phyloP scores from a whole-genome alignment of 2,329 filamentous ascomycete genomes.

The Lachnellula suecica region DNA sequence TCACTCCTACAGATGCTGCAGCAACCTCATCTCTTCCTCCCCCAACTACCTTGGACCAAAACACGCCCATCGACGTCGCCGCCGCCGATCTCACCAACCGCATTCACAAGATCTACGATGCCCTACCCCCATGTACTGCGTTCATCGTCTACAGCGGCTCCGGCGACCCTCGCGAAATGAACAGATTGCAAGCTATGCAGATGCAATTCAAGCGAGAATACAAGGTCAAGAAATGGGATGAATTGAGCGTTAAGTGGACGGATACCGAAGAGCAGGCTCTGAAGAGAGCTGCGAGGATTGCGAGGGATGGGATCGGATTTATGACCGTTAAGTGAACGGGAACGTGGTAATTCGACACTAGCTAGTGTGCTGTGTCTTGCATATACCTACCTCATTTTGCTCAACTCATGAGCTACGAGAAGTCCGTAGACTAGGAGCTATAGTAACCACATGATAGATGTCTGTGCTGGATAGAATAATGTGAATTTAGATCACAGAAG shows the following conservation, averaged over 20 bases:
- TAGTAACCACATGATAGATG: no score
- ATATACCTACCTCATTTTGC: no score
- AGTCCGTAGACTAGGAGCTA: no score
- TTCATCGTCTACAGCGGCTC: constrained; percentile 66
- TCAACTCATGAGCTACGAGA: no score
- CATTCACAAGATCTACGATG: constrained; percentile 54
- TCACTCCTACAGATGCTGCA: constrained; percentile 6
- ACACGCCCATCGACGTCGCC: constrained; percentile 18
- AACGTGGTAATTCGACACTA: no score
- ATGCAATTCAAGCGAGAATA: constrained; percentile 63
- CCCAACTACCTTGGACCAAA: constrained; percentile 8
- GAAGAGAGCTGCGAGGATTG: constrained; percentile 53
- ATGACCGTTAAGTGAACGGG: constrained; percentile 58
- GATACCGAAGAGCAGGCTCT: constrained; percentile 64
- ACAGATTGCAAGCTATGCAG: constrained; percentile 58
- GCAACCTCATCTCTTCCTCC: background rate
- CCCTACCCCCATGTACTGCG: constrained; percentile 63
- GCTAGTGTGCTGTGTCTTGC: no score
- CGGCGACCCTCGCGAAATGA: constrained; percentile 68
- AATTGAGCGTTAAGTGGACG: constrained; percentile 67
- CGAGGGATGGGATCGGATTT: constrained; percentile 64
- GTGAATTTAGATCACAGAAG: no score
- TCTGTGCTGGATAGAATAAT: no score
- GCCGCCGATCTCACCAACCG: constrained; percentile 37
- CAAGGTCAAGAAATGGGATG: constrained; percentile 65